Conservation (phyloP, 495 filamentous ascomycete genomes). For the Apodospora peruviana region DNA sequence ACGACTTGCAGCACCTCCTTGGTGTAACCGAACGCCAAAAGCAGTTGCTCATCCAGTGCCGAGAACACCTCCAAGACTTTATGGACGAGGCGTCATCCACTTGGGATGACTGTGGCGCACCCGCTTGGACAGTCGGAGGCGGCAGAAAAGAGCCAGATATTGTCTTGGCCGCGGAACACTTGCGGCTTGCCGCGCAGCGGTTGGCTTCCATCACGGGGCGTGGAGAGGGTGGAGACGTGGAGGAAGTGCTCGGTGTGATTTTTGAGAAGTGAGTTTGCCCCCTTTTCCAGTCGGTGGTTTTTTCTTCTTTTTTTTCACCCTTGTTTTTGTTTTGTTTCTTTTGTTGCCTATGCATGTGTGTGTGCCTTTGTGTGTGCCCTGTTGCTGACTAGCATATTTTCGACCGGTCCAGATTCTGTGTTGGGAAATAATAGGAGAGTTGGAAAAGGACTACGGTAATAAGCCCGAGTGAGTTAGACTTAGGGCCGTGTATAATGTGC, state of each 20-base stretch:
- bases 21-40: slow-evolving; percentile 88
- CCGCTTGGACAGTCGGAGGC: slow-evolving; percentile 28
- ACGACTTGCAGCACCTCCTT: slow-evolving; percentile 69
- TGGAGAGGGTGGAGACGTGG: slow-evolving; percentile 84
- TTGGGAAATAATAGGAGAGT: slow-evolving; percentile 19
- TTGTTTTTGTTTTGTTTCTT: slow-evolving; percentile 1
- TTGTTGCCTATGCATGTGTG: background rate
- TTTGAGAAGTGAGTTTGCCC: slow-evolving; percentile 86
- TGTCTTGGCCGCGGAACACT: slow-evolving; percentile 87
- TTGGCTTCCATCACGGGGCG: slow-evolving; percentile 83
- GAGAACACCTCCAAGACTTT: slow-evolving; percentile 64
- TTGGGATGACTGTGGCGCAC: slow-evolving; percentile 9
- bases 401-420: slow-evolving; percentile 20
- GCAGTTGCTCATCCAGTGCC: slow-evolving; percentile 68
- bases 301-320: background rate
- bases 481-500: background rate
- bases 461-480: background rate
- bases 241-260: slow-evolving; percentile 93
- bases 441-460: background rate
- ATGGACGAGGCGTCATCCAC: slow-evolving; percentile 37
- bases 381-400: background rate
- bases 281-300: too few species aligned
- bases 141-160: slow-evolving; percentile 64
- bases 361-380: background rate
- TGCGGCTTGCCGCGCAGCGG: slow-evolving; percentile 74